Evolutionary conservation across 148 eudicot genomes (phyloP), one percentile per base, ranked within the genome.

Genomic region (Chenopodium berlandieri): DNA sequence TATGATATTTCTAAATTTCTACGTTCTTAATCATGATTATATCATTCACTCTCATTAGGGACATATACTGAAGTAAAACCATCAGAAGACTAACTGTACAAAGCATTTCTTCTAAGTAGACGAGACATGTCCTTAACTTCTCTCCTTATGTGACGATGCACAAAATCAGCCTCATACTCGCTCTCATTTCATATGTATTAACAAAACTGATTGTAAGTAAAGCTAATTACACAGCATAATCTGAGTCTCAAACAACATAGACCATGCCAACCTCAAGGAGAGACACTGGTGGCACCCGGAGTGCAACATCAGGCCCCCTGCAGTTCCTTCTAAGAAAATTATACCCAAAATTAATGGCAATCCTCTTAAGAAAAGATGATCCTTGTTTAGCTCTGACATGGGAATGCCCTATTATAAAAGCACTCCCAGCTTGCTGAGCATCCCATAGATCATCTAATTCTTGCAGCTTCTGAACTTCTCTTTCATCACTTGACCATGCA

Each of bases 251-350:
- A 31, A 94, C 94, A 80, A 94, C 89, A 81, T 94, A 94, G 70
- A 94, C 98, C 98, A 94, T 91, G 74, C 98, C 98, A 34, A 94
- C 98, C 87, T 94, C 95, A 19, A 94, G 91, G 13, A 91, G 86
- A 5, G 98, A 94, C 72, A 86, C 97, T 0, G 97, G 95, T 73
- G 98, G 98, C 75, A 93, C 95, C 82, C 88, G 84, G 5, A 94
- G 90, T 0, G 91, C 91, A 52, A 91, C 97, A 78, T 93, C 95
- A 1, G 97, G 85, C 6, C 95, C 98, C 86, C 98, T 81, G 79
- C 98, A 93, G 71, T 95, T 95, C 87, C 88, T 87, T n/a, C 94
- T 84, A 32, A 95, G 89, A 80, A 95, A 91, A 87, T 90, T 92
- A 73, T 93, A 95, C 64, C 94, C 98, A 31, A 83, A 88, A 86